phyloP scores from a whole-genome alignment of 805 yeast species.

The Geotrichum ghanense region DNA sequence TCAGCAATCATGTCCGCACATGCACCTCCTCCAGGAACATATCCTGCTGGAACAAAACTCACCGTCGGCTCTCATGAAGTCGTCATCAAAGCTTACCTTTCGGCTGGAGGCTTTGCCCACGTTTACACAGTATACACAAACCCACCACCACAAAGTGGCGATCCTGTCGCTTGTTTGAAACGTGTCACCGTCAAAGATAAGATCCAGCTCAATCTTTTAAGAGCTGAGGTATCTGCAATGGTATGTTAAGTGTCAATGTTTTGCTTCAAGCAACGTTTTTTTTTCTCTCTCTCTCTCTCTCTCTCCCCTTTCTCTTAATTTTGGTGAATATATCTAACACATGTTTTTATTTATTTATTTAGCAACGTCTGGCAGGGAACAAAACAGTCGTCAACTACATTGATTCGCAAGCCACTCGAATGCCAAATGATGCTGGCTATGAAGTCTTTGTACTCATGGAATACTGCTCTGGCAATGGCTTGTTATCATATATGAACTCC shows the following conservation, averaged over 20 bases:
- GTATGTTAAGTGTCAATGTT: conserved; percentile 6
- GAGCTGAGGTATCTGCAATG: conserved; percentile 98
- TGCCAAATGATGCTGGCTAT: conserved; percentile 36
- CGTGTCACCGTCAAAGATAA: conserved; percentile 94
- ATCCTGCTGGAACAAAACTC: conserved; percentile 63
- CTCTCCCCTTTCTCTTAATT: no score
- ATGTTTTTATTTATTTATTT: not conserved
- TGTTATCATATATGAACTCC: conserved; percentile 80
- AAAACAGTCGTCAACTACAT: conserved; percentile 78
- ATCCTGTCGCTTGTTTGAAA: conserved; percentile 65
- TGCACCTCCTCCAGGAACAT: conserved; percentile 46
- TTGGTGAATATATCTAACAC: no score
- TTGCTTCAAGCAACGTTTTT: no score
- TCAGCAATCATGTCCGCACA: not conserved
- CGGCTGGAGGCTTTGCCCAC: conserved; percentile 92
- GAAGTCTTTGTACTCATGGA: conserved; percentile 93
- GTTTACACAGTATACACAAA: conserved; percentile 66
- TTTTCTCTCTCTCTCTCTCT: not conserved
- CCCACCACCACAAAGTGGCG: conserved; percentile 45
- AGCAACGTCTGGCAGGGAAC: conserved; percentile 64
- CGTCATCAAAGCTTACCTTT: conserved; percentile 56
- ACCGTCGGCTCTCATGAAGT: conserved; percentile 78
- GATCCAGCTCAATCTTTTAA: conserved; percentile 60
- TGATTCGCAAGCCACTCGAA: conserved; percentile 87
- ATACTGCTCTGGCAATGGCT: conserved; percentile 75